These are phyloP conservation scores for Wickerhamomyces bovis DNA, from an alignment of 805 yeast species.

Conservation along the genomic window DNA sequence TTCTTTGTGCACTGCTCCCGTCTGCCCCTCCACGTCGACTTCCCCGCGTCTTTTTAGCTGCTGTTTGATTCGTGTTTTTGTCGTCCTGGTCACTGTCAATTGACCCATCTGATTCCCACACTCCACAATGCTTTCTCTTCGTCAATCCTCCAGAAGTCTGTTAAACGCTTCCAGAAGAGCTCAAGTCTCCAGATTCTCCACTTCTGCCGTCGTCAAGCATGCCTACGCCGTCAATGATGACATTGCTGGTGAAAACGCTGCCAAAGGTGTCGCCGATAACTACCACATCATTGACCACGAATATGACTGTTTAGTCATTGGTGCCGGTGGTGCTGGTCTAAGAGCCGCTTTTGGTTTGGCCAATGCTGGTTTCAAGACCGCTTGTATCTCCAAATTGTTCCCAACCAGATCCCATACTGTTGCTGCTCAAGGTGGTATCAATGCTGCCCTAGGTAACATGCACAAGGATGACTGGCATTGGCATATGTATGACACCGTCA, in stretches of 20 bases:
- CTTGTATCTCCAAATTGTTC: slow-evolving; percentile 93
- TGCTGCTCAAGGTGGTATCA: slow-evolving; percentile 99
- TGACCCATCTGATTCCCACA: background rate
- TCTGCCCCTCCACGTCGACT: background rate
- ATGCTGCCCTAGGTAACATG: slow-evolving; percentile 98
- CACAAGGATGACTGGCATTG: slow-evolving; percentile 98
- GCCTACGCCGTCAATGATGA: slow-evolving; percentile 32
- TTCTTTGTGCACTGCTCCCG: background rate
- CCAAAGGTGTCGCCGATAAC: slow-evolving; percentile 53
- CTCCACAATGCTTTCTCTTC: slow-evolving; percentile 20
- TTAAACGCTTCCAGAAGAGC: slow-evolving; percentile 6
- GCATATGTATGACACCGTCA: slow-evolving; percentile 99
- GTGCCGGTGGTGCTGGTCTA: slow-evolving; percentile 99
- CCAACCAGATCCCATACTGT: slow-evolving; percentile 99
- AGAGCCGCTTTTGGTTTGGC: slow-evolving; percentile 98
- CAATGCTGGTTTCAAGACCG: slow-evolving; percentile 94
- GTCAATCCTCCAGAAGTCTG: slow-evolving; percentile 19
- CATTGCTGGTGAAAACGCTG: slow-evolving; percentile 44
- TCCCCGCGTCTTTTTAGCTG: background rate
- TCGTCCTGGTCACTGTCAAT: background rate
- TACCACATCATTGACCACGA: slow-evolving; percentile 96
- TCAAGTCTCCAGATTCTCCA: slow-evolving; percentile 17
- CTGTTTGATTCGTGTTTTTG: background rate
- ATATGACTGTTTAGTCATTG: slow-evolving; percentile 95
- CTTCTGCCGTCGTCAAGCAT: slow-evolving; percentile 16